These are phyloP conservation scores for Tremellales sp. DNA, from an alignment of 1,284 basidiomycete species.

Conservation along the genomic window DNA sequence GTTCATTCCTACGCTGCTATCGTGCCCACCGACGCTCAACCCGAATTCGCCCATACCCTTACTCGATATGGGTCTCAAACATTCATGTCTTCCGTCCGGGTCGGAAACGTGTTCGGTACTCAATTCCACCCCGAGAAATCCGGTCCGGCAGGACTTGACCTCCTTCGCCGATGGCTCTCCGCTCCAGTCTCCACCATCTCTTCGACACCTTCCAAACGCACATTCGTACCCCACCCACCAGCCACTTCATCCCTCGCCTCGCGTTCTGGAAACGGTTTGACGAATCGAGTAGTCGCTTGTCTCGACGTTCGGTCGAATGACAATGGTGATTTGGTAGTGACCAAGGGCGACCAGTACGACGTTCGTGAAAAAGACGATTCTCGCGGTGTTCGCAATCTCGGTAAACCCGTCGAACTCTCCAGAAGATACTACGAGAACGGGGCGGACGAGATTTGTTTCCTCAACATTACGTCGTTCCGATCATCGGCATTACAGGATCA, in stretches of 20 bases:
- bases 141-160: conserved; percentile 77
- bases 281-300: conserved; percentile 94
- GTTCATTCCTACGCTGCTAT: conserved; percentile 85
- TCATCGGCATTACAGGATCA: conserved; percentile 92
- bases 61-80: conserved; percentile 91
- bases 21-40: conserved; percentile 24
- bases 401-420: conserved; percentile 92
- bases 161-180: conserved; percentile 80
- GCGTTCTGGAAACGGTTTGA: conserved; percentile 60
- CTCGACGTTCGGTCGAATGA: conserved; percentile 98
- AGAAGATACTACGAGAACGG: conserved; percentile 80
- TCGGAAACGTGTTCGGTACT: conserved; percentile 83
- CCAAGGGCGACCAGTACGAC: conserved; percentile 99
- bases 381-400: conserved; percentile 90
- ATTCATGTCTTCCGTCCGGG: conserved; percentile 82
- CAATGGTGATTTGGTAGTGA: conserved; percentile 93
- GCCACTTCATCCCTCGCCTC: conserved; percentile 7
- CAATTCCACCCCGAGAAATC: conserved; percentile 99
- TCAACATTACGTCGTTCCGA: conserved; percentile 99
- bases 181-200: conserved; percentile 45
- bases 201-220: conserved; percentile 11
- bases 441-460: conserved; percentile 93
- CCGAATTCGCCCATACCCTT: conserved; percentile 73
- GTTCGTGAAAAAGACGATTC: conserved; percentile 75
- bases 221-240: conserved; percentile 14